Base-by-base conservation (phyloP, 441 rosid species). In the Omphalea diandra region DNA sequence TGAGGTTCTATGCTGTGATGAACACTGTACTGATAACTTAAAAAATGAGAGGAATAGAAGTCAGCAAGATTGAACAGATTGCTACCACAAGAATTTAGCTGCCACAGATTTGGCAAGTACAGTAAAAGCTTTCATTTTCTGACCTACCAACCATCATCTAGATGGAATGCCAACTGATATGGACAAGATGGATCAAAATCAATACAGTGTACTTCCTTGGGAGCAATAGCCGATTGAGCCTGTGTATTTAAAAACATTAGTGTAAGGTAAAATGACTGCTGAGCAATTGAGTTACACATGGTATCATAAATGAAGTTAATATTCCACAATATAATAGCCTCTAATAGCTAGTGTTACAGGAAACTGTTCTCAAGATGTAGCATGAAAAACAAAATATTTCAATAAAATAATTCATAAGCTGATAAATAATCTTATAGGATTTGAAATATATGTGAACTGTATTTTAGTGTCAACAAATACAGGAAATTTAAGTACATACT, bases 121-220 rank as follows among this genome's bases (percentile, higher is more conserved):
- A 43, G 58, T 40, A 67, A 67, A 63, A 46, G 31, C 22, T 63
- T 65, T 58, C 57, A 18, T 76, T 58, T 63, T 41, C 68, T 44
- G 65, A 82, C 96, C 41, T 83, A 93, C 99, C 98, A 95, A 69
- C 98, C 98, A 83, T 89, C 90, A 69, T 90, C 91, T 49, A 90
- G 95, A 83, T 95, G 99, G 81, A 95, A 95, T 36, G 93, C 97
- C 71, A 95, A 67, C 76, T 89, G 98, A 77, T 87, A 76, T 2
- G 95, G 93, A 70, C 92, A 87, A 76, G 87, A 87, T 58, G 92
- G 94, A 81, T 95, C 83, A 61, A 95, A 82, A 82, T 82, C 80
- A 70, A 95, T 83, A 20, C 97, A 87, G 78, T 93, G 96, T 75
- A 90, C 86, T 82, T 93, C 93, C 76, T 83, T 91, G 57, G 95